A percentile compares a stretch with the other conserved stretches of the same genome.
Evolutionary conservation across 257 asterid species (phyloP).

Genomic region (Nicotiana tomentosiformis): DNA sequence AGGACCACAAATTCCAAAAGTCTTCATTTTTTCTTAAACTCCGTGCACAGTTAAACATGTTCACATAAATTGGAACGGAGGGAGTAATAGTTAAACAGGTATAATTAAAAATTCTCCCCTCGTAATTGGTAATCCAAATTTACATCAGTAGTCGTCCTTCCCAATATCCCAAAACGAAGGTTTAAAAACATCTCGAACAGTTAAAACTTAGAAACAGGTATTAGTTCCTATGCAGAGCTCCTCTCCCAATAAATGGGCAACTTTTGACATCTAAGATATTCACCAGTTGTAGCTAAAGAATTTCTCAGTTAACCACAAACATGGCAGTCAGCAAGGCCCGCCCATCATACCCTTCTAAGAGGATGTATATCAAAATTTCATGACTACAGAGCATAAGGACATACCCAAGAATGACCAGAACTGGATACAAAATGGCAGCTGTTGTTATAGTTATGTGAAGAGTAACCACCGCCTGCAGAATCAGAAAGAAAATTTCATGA

Average conservation of each 20-base stretch:
- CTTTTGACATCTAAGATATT: slow-evolving; percentile 1
- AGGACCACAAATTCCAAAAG: too few relatives aligned
- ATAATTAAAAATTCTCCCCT: neutral
- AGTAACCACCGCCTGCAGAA: slow-evolving; percentile 64
- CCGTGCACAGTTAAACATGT: too few relatives aligned
- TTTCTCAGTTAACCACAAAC: neutral
- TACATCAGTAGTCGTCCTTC: neutral
- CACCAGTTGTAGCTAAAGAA: neutral
- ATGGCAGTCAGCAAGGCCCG: neutral
- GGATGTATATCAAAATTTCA: slow-evolving; percentile 9
- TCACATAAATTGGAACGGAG: too few relatives aligned
- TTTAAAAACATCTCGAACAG: neutral
- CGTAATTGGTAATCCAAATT: neutral
- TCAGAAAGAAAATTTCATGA: neutral
- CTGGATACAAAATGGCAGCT: slow-evolving; percentile 63
- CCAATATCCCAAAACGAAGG: slow-evolving; percentile 2
- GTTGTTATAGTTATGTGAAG: slow-evolving; percentile 67
- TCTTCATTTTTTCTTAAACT: too few relatives aligned
- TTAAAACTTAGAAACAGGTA: neutral
- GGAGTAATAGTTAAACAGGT: neutral
- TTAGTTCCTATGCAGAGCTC: neutral
- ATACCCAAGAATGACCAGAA: slow-evolving; percentile 81
- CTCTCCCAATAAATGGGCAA: neutral
- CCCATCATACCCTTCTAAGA: slow-evolving; percentile 1
- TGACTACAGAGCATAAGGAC: slow-evolving; percentile 12